These are phyloP conservation scores for Ogataea kodamae DNA, from an alignment of 805 yeast species.

Conservation along the genomic window DNA sequence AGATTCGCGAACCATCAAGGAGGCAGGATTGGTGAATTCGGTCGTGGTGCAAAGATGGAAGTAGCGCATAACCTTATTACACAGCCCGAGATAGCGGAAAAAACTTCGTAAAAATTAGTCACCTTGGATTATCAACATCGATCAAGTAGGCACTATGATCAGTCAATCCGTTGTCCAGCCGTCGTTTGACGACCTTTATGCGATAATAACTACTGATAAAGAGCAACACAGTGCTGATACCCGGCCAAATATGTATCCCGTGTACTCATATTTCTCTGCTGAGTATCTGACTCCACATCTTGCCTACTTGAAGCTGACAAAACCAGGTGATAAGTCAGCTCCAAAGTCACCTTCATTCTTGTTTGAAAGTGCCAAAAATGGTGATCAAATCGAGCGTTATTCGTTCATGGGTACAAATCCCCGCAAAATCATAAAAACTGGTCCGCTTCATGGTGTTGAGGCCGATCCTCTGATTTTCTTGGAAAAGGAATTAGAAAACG, in stretches of 20 bases:
- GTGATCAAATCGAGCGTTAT: slow-evolving; percentile 84
- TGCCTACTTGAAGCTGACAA: slow-evolving; percentile 81
- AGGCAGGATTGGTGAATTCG: slow-evolving; percentile 74
- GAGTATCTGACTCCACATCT: slow-evolving; percentile 84
- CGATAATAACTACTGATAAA: slow-evolving; percentile 39
- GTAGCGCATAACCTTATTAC: slow-evolving; percentile 21
- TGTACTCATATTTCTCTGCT: slow-evolving; percentile 68
- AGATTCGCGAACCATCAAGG: slow-evolving; percentile 57
- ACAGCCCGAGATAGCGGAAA: slow-evolving; percentile 4
- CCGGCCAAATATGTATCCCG: slow-evolving; percentile 72
- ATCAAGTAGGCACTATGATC: slow-evolving; percentile 2
- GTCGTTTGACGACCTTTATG: slow-evolving; percentile 40
- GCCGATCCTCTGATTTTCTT: slow-evolving; percentile 77
- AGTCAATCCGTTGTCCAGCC: slow-evolving; percentile 44
- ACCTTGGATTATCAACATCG: slow-evolving; percentile 1
- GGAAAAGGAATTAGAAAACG: slow-evolving; percentile 66
- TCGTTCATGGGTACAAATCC: slow-evolving; percentile 90
- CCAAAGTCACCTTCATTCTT: slow-evolving; percentile 67
- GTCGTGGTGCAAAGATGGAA: slow-evolving; percentile 90
- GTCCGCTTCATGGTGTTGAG: slow-evolving; percentile 59
- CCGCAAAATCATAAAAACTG: slow-evolving; percentile 76
- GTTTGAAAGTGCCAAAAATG: slow-evolving; percentile 84
- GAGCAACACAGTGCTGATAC: slow-evolving; percentile 18
- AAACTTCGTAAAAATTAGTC: slow-evolving; percentile 7
- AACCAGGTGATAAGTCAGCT: slow-evolving; percentile 51